Base-by-base conservation (phyloP, 495 filamentous ascomycete species). In the Trichodelitschia bisporula region DNA sequence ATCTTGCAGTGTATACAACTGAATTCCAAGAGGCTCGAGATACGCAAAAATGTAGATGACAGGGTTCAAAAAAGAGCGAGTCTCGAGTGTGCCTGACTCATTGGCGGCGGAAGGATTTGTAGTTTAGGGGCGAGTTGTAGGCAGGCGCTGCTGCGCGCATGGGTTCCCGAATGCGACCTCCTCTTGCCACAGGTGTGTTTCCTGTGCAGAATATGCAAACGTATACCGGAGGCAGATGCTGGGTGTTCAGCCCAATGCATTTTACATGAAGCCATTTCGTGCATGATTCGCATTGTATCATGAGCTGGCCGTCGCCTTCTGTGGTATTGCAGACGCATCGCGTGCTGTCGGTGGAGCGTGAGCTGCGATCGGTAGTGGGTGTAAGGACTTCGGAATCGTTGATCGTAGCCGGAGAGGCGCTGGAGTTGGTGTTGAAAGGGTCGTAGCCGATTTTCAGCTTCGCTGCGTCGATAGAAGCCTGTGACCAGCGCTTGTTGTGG, bases 281-380 rank as follows among this genome's bases (percentile, higher is more conserved):
- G 50, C 80, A 92, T 2, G 78, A 82, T 54, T 80, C 72, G 51
- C 80, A 92, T 54, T 82, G 76, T 39, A 92, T 70, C 71, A 90
- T 72, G 30, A 75, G 61, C 40, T 62, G 54, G 34, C 65, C 69
- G 34, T 70, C 67, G 34, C 67, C 65, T 14, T 72, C 61, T 34
- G 62, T 53, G 20, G 64, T 65, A 35, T 61, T 57, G 52, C 79
- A 89, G 14, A 80, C 51, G 43, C 80, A 91, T 32, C 77, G 64
- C 3, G 77, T 73, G 11, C 48, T 46, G 3, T 59, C 64, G 37
- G 50, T 57, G 32, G 59, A 61, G 24, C 55, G 47, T 18, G 58
- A 63, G 51, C 50, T 66, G 34, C 53, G 58, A 36, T 67, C 63
- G 19, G 62, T 67, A 37, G 62, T 70, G 1, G 76, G 75, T 0